Evolutionary conservation across 169 alveolate species (phyloP), one percentile per base, ranked within the genome.

Genomic region (Plasmodium yoelii): DNA sequence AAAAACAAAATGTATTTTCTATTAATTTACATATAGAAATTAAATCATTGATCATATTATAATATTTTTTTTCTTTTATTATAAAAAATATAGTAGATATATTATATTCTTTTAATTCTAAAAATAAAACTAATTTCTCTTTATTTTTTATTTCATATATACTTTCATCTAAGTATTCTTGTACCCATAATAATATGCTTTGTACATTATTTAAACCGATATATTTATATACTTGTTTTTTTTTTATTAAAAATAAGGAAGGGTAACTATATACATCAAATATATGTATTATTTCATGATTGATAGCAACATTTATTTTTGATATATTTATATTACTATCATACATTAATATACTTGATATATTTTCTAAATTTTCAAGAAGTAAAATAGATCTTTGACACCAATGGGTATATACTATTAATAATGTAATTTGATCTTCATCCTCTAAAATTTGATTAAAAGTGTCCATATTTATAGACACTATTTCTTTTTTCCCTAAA

Each of bases 381-480:
- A 86, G 46, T 65, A 63, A 65, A 60, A 51, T 46, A 10, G 91
- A 86, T 28, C 59, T 47, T 18, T 70, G 46, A 34, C 75, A 70
- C 91, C 91, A 86, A 53, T 68, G 91, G 15, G 91, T 65, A 55
- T 86, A 86, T 9, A 86, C 86, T 24, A 86, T 47, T 10, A 86
- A 47, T 53, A 86, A 47, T 47, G 91, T 86, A 15, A 59, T 60
- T 3, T 39, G 39, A 12, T 65, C 60, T n/a, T 80, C 55, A 42
- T 80, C 82, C 12, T 55, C 56, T 80, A 67, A 57, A 12, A 80
- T 57, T 18, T 67, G 15, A 15, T 80, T 51, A 47, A 65, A 70
- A 9, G 65, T 63, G 64, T 39, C 26, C 72, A 80, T 22, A 61
- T 65, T 60, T 67, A 80, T 12, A 4, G 70, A 51, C n/a, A 34